phyloP scores from a whole-genome alignment of 2,329 filamentous ascomycete genomes.

The Penicillium brasilianum region DNA sequence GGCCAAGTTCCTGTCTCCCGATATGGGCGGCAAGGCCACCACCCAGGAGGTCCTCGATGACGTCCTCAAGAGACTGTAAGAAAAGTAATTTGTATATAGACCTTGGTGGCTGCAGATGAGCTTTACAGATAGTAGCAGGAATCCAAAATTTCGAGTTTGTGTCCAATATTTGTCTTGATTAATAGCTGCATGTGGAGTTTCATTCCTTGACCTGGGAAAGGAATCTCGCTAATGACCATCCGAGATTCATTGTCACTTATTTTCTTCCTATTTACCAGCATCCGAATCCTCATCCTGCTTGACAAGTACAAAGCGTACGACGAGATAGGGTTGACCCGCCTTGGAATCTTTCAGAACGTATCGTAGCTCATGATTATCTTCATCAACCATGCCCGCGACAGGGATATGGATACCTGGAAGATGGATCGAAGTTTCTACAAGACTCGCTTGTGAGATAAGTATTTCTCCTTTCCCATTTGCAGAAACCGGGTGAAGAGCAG shows the following conservation, averaged over 20 bases:
- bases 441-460: background rate
- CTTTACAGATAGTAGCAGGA: background rate
- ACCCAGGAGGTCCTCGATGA: conserved; percentile 88
- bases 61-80: conserved; percentile 79
- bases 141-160: background rate
- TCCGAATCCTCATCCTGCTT: conserved; percentile 35
- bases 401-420: conserved; percentile 45
- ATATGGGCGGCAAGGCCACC: conserved; percentile 84
- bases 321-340: conserved; percentile 77
- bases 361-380: conserved; percentile 82
- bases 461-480: background rate
- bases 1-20: conserved; percentile 80
- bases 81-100: conserved; percentile 25
- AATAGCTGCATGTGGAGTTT: background rate
- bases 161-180: background rate
- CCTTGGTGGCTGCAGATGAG: background rate
- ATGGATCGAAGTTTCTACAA: conserved; percentile 46
- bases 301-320: conserved; percentile 79
- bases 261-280: conserved; percentile 25
- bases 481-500: background rate
- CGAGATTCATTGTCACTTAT: background rate
- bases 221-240: background rate
- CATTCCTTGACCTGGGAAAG: background rate
- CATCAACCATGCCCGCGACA: conserved; percentile 50
- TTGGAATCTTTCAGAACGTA: conserved; percentile 85